These are phyloP conservation scores for Pythium guiyangense DNA, from an alignment of 352 stramenopile species.

Conservation along the genomic window DNA sequence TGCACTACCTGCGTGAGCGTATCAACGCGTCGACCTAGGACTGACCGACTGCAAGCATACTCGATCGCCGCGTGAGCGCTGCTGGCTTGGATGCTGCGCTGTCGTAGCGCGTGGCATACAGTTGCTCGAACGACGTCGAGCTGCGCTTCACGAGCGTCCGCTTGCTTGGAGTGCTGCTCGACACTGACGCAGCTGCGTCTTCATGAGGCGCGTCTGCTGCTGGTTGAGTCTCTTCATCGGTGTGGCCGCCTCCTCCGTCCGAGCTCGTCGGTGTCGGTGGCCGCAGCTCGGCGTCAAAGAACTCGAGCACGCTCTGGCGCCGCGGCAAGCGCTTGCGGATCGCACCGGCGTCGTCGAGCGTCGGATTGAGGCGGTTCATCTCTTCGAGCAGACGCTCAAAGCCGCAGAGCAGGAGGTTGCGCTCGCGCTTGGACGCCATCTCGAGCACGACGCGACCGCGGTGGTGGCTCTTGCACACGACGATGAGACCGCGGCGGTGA, in stretches of 20 bases:
- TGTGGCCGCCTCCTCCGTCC: no score
- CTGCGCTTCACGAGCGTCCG: conserved; percentile 9
- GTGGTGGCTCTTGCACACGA: conserved; percentile 63
- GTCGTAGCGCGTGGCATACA: conserved; percentile 70
- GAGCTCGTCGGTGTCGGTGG: no score
- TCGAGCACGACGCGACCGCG: conserved; percentile 60
- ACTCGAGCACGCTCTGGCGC: conserved; percentile 43
- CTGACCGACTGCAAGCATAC: conserved; percentile 12
- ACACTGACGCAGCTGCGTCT: neutral
- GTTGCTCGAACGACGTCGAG: conserved; percentile 28
- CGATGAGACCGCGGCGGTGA: conserved; percentile 50
- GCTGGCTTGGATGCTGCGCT: conserved; percentile 15
- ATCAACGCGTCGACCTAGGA: no score
- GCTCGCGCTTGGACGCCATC: conserved; percentile 46
- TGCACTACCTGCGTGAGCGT: no score
- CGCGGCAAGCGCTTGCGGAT: conserved; percentile 44
- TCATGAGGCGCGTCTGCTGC: no score
- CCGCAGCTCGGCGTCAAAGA: conserved; percentile 43
- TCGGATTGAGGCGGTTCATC: conserved; percentile 32
- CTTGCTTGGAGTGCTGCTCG: neutral
- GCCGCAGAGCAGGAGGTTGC: conserved; percentile 53
- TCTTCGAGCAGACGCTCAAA: conserved; percentile 53
- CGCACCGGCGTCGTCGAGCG: conserved; percentile 34
- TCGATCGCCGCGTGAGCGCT: conserved; percentile 16
- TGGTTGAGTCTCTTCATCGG: no score